phyloP scores from a whole-genome alignment of 345 rosid species.

The Acer saccharum region DNA sequence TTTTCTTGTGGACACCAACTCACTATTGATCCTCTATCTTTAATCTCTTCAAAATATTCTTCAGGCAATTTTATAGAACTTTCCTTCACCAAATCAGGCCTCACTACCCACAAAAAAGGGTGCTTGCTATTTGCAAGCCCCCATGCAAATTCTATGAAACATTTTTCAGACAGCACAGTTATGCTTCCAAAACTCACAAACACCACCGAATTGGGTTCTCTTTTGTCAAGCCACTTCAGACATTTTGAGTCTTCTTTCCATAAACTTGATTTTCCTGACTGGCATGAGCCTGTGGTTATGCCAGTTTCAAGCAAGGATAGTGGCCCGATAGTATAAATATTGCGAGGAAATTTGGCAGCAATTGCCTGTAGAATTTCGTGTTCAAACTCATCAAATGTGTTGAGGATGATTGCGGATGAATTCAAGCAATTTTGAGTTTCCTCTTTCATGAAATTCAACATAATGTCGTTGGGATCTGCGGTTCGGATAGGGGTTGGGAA shows the following conservation, averaged over 20 bases:
- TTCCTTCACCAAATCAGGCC: background rate
- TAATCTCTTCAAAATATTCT: background rate
- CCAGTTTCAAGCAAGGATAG: background rate
- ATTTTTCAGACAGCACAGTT: background rate
- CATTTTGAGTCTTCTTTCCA: slow-evolving; percentile 29
- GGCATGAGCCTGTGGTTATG: background rate
- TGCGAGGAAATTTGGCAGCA: slow-evolving; percentile 12
- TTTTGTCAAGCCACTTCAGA: slow-evolving; percentile 30
- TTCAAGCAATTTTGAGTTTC: slow-evolving; percentile 8
- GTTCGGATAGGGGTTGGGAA: slow-evolving; percentile 17
- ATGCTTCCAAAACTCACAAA: slow-evolving; percentile 28
- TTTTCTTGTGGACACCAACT: slow-evolving; percentile 10
- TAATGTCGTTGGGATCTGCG: slow-evolving; percentile 13
- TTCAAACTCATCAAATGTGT: slow-evolving; percentile 16
- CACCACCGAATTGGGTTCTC: slow-evolving; percentile 20
- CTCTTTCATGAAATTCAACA: slow-evolving; percentile 23
- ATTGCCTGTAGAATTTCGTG: slow-evolving; percentile 9
- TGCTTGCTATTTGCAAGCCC: background rate
- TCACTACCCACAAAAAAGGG: background rate
- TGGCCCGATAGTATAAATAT: slow-evolving; percentile 23
- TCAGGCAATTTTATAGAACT: background rate
- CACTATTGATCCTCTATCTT: slow-evolving; percentile 8
- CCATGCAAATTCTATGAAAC: background rate
- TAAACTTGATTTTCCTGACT: slow-evolving; percentile 13
- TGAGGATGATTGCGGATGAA: slow-evolving; percentile 14